These are phyloP conservation scores for Aspergillus thermomutatus DNA, from an alignment of 2,329 filamentous ascomycete genomes.

Conservation along the genomic window DNA sequence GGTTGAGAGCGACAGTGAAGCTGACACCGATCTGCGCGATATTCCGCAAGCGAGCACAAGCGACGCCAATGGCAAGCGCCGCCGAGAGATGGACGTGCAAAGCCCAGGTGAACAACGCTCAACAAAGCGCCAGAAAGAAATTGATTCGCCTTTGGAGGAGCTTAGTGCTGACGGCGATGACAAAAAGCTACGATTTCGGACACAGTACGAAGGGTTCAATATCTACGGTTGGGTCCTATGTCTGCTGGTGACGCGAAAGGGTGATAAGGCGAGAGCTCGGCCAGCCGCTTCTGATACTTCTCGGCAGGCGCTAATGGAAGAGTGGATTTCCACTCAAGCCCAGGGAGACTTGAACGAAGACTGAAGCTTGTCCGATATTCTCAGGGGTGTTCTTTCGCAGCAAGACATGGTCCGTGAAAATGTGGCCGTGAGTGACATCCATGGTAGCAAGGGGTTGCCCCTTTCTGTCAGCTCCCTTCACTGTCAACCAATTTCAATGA, in stretches of 20 bases:
- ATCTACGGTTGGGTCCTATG: constrained; percentile 93
- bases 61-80: constrained; percentile 4
- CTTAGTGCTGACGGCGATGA: constrained; percentile 56
- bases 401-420: not conserved
- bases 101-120: constrained; percentile 5
- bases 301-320: constrained; percentile 73
- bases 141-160: constrained; percentile 40
- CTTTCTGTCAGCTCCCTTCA: not conserved
- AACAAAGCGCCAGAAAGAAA: constrained; percentile 35
- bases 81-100: constrained; percentile 16
- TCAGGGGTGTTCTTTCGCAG: not conserved
- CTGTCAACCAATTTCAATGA: no score
- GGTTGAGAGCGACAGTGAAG: constrained; percentile 62
- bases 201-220: constrained; percentile 89
- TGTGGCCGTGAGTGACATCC: not conserved
- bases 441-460: not conserved
- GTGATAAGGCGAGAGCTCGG: constrained; percentile 40
- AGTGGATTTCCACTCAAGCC: constrained; percentile 79
- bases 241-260: constrained; percentile 76
- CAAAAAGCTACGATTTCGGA: constrained; percentile 84
- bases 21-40: constrained; percentile 47
- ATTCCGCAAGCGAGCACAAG: constrained; percentile 51
- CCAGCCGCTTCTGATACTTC: constrained; percentile 38
- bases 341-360: constrained; percentile 39
- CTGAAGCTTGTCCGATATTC: constrained; percentile 15